Base-by-base conservation (phyloP, 2,329 filamentous ascomycete species). In the Alternaria novae-zelandiae region DNA sequence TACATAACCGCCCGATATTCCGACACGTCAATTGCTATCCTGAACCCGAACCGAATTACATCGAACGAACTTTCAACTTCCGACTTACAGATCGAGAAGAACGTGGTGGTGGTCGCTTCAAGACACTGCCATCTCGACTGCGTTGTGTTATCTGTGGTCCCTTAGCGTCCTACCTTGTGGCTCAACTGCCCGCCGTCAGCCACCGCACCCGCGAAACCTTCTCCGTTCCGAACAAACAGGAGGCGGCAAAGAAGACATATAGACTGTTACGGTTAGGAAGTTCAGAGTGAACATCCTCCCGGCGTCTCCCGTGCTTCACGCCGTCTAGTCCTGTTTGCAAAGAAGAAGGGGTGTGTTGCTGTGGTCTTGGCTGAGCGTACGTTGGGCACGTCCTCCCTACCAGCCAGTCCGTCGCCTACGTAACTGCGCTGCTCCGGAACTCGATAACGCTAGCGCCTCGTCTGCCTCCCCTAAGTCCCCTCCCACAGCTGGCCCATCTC, bases 391-490 rank as follows among this genome's bases (percentile, higher is more conserved):
- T 60, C 45, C 49, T 1, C n/a, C 17, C 28, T 26, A 21, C n/a
- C 23, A 41, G 30, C 43, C n/a, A 51, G 46, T 53, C 5, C 13
- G 20, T 50, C 36, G 53, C 43, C 43, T 50, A 26, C 36, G 59
- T 57, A 21, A 54, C 47, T 41, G 25, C 4, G 32, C 32, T 65
- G 21, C 12, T 2, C 21, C 3, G 32, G 25, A 65, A 56, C 49
- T 32, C 44, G 43, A 50, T 28, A 45, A 46, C 63, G 51, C 46
- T 65, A 63, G 46, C 46, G 56, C 36, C 51, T 54, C 36, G n/a
- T 53, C 51, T 36, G 26, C 45, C 32, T 64, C 44, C 46, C 20
- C 44, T 45, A 46, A 28, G n/a, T 13, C n/a, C 46, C 46, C 55
- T 49, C 54, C 43, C 44, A 15, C 11, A 32, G 6, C 36, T 30